These are phyloP conservation scores for Fusarium sp. DNA, from an alignment of 2,329 filamentous ascomycete species.

Conservation along the genomic window DNA sequence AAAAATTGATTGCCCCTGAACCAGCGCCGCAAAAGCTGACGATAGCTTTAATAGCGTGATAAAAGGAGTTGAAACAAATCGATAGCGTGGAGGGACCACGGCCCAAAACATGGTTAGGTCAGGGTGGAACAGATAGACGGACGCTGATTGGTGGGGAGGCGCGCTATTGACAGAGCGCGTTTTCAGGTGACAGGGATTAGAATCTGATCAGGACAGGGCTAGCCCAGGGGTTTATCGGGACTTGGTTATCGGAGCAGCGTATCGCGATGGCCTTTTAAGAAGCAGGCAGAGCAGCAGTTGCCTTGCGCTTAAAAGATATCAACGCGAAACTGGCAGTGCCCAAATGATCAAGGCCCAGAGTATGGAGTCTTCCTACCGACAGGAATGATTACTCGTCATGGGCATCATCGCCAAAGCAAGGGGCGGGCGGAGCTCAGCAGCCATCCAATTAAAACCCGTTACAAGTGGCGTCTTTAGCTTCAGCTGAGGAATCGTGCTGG, in stretches of 20 bases:
- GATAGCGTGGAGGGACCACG: constrained; percentile 1
- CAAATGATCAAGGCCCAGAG: background rate
- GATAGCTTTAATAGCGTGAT: constrained; percentile 18
- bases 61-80: constrained; percentile 7
- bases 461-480: constrained; percentile 25
- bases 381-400: background rate
- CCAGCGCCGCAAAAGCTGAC: background rate
- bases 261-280: background rate
- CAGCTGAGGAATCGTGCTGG: background rate
- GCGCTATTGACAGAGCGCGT: background rate
- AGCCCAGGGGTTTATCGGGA: background rate
- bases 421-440: background rate
- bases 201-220: background rate
- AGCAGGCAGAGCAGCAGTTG: background rate
- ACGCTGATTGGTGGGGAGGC: background rate
- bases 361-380: background rate
- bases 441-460: constrained; percentile 20
- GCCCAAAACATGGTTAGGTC: background rate
- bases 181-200: background rate
- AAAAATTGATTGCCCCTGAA: constrained; percentile 4
- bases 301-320: accelerated
- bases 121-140: background rate
- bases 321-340: too few species aligned
- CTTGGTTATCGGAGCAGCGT: background rate
- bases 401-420: background rate